Conservation (phyloP, 306 rosid genomes). For the Alnus rubra region DNA sequence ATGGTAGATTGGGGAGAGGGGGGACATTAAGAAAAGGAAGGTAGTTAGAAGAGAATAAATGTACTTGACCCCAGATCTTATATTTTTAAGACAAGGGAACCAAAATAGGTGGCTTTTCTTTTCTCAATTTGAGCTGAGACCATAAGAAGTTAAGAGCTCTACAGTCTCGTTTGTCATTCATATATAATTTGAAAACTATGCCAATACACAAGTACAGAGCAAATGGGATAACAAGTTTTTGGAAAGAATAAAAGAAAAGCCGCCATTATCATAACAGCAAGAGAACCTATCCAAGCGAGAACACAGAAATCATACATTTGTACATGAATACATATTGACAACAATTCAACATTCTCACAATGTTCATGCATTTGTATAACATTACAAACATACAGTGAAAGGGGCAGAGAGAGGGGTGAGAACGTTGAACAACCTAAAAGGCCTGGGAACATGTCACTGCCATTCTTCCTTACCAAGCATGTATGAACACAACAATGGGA, state of each 20-base stretch:
- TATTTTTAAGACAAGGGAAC: neutral
- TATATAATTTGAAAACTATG: neutral
- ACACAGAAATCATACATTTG: neutral
- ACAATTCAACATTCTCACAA: neutral
- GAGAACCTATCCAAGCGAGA: neutral
- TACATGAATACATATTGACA: neutral
- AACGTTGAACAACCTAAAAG: neutral
- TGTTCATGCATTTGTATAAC: neutral
- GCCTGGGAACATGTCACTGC: conserved; percentile 16
- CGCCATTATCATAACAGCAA: neutral
- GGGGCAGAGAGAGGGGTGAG: too few species aligned
- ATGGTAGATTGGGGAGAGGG: too few species aligned
- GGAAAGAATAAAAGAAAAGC: neutral
- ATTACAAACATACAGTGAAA: neutral
- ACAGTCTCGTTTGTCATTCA: neutral
- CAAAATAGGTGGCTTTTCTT: neutral
- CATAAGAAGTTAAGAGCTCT: neutral
- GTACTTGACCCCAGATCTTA: too few species aligned
- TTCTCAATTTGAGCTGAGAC: neutral
- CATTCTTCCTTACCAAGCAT: conserved; percentile 11
- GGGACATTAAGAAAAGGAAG: too few species aligned
- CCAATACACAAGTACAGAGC: neutral
- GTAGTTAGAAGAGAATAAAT: too few species aligned
- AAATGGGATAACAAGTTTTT: neutral
- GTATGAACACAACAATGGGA: conserved; percentile 14